Percentiles rank a stretch among this genome's conserved stretches.
These are phyloP conservation scores for Falciphora oryzae DNA, from an alignment of 2,329 filamentous ascomycete species.

Conservation along the genomic window DNA sequence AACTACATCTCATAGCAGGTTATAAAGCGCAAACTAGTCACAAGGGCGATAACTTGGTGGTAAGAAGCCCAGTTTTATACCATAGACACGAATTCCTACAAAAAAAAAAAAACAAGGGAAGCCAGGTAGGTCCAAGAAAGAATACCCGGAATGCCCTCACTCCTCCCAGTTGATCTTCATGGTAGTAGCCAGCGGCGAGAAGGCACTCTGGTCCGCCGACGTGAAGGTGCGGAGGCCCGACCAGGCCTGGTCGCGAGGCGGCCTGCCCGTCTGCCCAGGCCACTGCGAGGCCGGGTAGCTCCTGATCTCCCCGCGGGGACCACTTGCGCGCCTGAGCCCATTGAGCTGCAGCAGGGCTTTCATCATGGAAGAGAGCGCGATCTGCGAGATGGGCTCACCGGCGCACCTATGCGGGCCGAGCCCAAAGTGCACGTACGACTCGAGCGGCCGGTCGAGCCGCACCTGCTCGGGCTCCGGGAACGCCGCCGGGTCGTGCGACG, in stretches of 20 bases:
- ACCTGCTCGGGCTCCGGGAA: conserved; percentile 47
- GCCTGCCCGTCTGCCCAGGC: conserved; percentile 17
- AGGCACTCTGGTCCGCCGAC: conserved; percentile 21
- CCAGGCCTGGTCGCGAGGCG: conserved; percentile 12
- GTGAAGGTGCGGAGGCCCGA: conserved; percentile 19
- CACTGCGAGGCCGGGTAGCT: conserved; percentile 17
- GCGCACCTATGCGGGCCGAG: conserved; percentile 46
- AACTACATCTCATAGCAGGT: no score
- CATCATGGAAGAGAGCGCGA: conserved; percentile 18
- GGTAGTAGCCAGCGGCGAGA: conserved; percentile 19
- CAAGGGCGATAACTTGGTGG: background rate
- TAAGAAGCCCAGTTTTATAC: background rate
- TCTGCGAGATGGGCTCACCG: conserved; percentile 37
- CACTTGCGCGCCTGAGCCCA: conserved; percentile 19
- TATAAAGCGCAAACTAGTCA: no score
- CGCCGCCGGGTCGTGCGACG: conserved; percentile 38
- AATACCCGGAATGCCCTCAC: conserved; percentile 23
- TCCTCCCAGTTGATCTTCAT: conserved; percentile 21
- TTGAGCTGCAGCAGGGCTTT: conserved; percentile 20
- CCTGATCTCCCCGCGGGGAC: conserved; percentile 20
- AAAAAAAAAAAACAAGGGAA: conserved; percentile 31
- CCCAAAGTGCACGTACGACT: conserved; percentile 47
- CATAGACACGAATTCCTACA: conserved; percentile 14
- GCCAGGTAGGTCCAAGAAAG: conserved; percentile 25
- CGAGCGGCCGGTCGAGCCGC: conserved; percentile 42